Base-by-base conservation (phyloP, 306 rosid genomes). In the Trifolium pratense region DNA sequence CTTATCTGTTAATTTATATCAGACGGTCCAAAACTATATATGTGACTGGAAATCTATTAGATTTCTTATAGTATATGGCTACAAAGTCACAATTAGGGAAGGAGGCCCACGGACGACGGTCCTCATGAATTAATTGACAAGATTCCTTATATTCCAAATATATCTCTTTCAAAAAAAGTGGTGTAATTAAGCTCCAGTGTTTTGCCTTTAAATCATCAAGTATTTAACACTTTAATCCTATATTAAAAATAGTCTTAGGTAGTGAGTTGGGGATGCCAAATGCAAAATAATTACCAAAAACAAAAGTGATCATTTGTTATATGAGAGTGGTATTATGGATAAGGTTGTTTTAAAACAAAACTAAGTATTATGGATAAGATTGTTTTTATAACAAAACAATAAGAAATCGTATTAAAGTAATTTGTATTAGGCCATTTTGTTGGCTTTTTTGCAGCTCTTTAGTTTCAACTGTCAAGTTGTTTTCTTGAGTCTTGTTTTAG, bases 51-150 rank as follows among this genome's bases (percentile, higher is more conserved):
- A n/a, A n/a, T n/a, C n/a, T n/a, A n/a, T n/a, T n/a, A n/a, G n/a
- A n/a, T n/a, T n/a, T n/a, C n/a, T n/a, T n/a, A n/a, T n/a, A n/a
- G n/a, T n/a, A n/a, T n/a, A n/a, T n/a, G n/a, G n/a, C n/a, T n/a
- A n/a, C n/a, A n/a, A n/a, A n/a, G n/a, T 42, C 51, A 62, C 59
- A 52, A 51, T 36, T 62, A 42, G 58, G 36, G 51, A 70, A 77
- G n/a, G n/a, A n/a, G 81, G 67, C 71, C 81, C 72, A 37, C 37
- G 39, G 42, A 70, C 66, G 58, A 49, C 37, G 39, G 42, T 77
- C 66, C 66, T 37, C 61, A 9, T 40, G 46, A 31, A 32, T 65
- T 31, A 21, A 21, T 21, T 21, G n/a, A n/a, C n/a, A 48, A 17
- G 59, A 71, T 76, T 70, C 68, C 60, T 67, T 52, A 23, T 70